phyloP scores from a whole-genome alignment of 129 eudicot species.

The Glebionis coronaria region DNA sequence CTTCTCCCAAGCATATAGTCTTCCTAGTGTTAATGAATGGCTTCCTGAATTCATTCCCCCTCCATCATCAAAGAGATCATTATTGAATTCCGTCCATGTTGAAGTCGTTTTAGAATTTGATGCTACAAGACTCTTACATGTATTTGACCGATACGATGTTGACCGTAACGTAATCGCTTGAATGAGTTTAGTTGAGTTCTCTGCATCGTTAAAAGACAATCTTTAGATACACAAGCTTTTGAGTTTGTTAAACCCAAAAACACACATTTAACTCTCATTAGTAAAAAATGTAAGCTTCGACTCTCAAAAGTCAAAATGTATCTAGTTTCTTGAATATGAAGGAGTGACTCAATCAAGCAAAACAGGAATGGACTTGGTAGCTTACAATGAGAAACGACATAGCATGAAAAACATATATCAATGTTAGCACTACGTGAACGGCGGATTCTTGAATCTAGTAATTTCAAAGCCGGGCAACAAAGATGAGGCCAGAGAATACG shows the following conservation, averaged over 20 bases:
- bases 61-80: conserved; percentile 86
- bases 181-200: conserved; percentile 82
- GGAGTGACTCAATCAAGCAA: background rate
- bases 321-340: background rate
- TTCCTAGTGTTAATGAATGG: conserved; percentile 82
- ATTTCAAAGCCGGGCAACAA: background rate
- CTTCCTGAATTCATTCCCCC: conserved; percentile 99
- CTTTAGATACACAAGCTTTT: background rate
- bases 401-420: background rate
- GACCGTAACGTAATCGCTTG: conserved; percentile 71
- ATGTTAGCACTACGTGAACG: background rate
- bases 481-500: background rate
- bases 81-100: conserved; percentile 84
- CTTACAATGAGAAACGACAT: background rate
- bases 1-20: conserved; percentile 98
- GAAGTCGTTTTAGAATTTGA: conserved; percentile 80
- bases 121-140: conserved; percentile 84
- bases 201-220: conserved; percentile 41
- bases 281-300: background rate
- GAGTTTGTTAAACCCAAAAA: background rate
- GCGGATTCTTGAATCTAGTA: background rate
- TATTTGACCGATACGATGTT: conserved; percentile 66
- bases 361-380: background rate
- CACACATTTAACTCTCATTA: conserved; percentile 7
- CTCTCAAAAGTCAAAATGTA: conserved; percentile 18